A percentile compares a stretch with the other conserved stretches of the same genome.
These are phyloP conservation scores for Aristolochia contorta DNA, from an alignment of 164 flowering plant species.

Conservation along the genomic window DNA sequence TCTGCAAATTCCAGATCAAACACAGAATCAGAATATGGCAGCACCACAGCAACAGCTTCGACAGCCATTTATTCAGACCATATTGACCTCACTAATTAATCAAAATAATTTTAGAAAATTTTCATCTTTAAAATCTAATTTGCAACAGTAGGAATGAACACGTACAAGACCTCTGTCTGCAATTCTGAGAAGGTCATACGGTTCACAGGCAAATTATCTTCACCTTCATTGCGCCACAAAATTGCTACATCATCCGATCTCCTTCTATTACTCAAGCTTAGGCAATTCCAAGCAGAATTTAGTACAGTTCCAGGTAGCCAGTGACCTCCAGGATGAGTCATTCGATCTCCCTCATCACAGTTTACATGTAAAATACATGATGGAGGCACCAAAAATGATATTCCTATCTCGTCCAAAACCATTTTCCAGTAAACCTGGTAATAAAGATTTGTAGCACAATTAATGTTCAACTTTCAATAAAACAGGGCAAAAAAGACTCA, in stretches of 20 bases:
- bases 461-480: too few species aligned
- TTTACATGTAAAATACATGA: slow-evolving; percentile 45
- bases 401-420: slow-evolving; percentile 52
- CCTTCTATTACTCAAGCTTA: slow-evolving; percentile 43
- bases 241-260: slow-evolving; percentile 38
- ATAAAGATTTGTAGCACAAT: background rate
- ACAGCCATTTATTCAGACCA: too few species aligned
- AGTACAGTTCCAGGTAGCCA: slow-evolving; percentile 82
- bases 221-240: slow-evolving; percentile 83
- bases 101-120: too few species aligned
- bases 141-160: background rate
- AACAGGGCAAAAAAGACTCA: background rate
- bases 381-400: slow-evolving; percentile 67
- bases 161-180: slow-evolving; percentile 70
- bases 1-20: too few species aligned
- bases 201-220: slow-evolving; percentile 44
- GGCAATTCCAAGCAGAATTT: slow-evolving; percentile 73
- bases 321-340: slow-evolving; percentile 64
- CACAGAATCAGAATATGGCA: too few species aligned
- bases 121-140: too few species aligned
- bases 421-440: slow-evolving; percentile 69
- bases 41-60: too few species aligned
- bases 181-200: slow-evolving; percentile 58
- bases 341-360: slow-evolving; percentile 16
- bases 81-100: too few species aligned